phyloP scores from a whole-genome alignment of 345 rosid genomes.

The Eucalyptus erythrocorys region DNA sequence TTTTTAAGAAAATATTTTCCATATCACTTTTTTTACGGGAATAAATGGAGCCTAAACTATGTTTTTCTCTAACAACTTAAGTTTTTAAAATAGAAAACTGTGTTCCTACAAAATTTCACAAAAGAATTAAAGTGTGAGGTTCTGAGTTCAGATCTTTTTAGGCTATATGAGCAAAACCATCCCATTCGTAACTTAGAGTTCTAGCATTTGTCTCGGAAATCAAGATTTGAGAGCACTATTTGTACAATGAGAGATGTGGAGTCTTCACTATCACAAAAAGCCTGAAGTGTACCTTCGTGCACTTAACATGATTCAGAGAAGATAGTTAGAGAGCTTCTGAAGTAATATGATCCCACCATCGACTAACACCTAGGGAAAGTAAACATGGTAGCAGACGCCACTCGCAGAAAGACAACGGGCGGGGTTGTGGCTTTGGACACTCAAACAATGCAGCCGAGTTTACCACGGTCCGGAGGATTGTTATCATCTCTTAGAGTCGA shows the following conservation, averaged over 20 bases:
- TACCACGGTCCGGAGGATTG: not conserved
- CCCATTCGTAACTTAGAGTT: not conserved
- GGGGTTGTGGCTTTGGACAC: not conserved
- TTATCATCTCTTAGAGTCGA: not conserved
- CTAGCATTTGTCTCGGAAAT: not conserved
- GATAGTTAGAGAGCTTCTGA: rapidly evolving
- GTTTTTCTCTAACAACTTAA: not conserved
- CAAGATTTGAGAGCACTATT: not conserved
- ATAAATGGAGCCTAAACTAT: not conserved
- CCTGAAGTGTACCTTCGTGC: not conserved
- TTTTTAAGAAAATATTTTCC: no score
- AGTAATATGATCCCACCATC: not conserved
- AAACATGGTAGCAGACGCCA: not conserved
- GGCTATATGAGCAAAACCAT: not conserved
- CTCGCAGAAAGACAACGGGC: not conserved
- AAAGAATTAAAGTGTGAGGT: rapidly evolving
- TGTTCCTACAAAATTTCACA: not conserved
- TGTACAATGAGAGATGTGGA: rapidly evolving
- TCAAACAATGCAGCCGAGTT: not conserved
- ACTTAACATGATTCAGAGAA: not conserved
- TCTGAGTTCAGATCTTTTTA: not conserved
- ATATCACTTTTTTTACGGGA: rapidly evolving
- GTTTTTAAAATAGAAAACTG: rapidly evolving
- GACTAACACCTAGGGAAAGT: not conserved
- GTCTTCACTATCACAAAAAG: not conserved